Percentiles rank a stretch among this genome's conserved stretches.
Conservation (phyloP, 164 flowering plant species). For the Tetracentron sinense region DNA sequence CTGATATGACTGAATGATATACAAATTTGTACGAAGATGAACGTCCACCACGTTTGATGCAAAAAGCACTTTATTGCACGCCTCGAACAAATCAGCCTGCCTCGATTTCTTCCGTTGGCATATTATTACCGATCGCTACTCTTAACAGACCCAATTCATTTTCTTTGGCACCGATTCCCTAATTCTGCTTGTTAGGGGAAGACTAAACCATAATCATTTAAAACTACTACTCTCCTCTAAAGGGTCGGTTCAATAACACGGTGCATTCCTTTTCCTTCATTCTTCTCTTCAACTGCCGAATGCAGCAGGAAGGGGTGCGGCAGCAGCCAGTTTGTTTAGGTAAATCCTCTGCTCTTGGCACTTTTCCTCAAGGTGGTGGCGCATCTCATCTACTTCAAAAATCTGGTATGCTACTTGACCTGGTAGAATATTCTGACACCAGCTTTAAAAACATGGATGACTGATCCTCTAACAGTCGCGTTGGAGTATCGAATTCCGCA, state of each 20-base stretch:
- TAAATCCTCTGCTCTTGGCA: constrained; percentile 6
- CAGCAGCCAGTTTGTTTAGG: not conserved
- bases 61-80: constrained; percentile 15
- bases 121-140: constrained; percentile 6
- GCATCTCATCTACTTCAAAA: constrained; percentile 29
- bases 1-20: not conserved
- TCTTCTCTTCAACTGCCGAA: constrained; percentile 10
- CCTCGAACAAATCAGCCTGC: not conserved
- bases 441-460: constrained; percentile 87
- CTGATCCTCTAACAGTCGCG: constrained; percentile 71
- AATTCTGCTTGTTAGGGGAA: not conserved
- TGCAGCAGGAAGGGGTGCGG: constrained; percentile 19
- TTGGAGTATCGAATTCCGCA: constrained; percentile 86
- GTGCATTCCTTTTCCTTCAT: not conserved
- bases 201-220: constrained; percentile 9
- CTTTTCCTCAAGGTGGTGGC: not conserved
- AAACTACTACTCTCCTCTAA: not conserved
- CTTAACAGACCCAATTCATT: constrained; percentile 1
- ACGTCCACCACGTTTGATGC: constrained; percentile 9
- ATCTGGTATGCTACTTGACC: constrained; percentile 80
- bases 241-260: constrained; percentile 7
- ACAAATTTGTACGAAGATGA: not conserved
- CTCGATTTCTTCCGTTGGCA: constrained; percentile 13
- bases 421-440: constrained; percentile 82
- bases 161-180: constrained; percentile 4